These are phyloP conservation scores for Tetrapyrgos nigripes DNA, from an alignment of 1,284 basidiomycete species.

Conservation along the genomic window DNA sequence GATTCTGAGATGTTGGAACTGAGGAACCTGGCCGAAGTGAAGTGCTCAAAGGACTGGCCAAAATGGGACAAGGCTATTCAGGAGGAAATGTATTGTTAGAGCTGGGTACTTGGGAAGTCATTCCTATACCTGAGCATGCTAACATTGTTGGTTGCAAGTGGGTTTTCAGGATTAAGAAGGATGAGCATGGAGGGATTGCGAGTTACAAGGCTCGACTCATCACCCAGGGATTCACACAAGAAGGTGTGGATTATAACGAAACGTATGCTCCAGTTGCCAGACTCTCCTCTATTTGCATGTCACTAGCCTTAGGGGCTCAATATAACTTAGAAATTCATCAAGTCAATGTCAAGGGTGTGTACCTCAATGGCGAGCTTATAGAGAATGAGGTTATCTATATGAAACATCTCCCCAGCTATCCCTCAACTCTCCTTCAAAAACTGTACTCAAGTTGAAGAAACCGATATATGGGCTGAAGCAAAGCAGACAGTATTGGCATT, in stretches of 20 bases:
- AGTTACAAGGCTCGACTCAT: conserved; percentile 46
- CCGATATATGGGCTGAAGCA: conserved; percentile 6
- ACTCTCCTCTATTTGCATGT: conserved; percentile 33
- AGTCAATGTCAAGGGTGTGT: conserved; percentile 14
- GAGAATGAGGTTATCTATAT: conserved; percentile 29
- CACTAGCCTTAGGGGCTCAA: conserved; percentile 32
- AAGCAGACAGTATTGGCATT: conserved; percentile 4
- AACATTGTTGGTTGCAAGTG: conserved; percentile 37
- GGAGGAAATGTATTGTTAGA: conserved; percentile 27
- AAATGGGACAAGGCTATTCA: conserved; percentile 36
- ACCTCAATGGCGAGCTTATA: conserved; percentile 9
- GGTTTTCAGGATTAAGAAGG: conserved; percentile 43
- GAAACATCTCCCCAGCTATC: conserved; percentile 24
- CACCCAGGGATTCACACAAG: conserved; percentile 45
- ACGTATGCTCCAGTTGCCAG: conserved; percentile 41
- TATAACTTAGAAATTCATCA: conserved; percentile 26
- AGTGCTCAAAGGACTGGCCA: not conserved
- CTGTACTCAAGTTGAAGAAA: not conserved
- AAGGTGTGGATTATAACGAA: conserved; percentile 44
- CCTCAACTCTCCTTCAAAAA: not conserved
- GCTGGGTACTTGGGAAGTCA: conserved; percentile 30
- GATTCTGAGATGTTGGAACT: not conserved
- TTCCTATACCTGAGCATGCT: conserved; percentile 22
- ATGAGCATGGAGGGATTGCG: conserved; percentile 34
- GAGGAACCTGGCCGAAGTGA: not conserved